Base-by-base conservation (phyloP, 2,329 filamentous ascomycete genomes). In the Xylariaceae sp. region DNA sequence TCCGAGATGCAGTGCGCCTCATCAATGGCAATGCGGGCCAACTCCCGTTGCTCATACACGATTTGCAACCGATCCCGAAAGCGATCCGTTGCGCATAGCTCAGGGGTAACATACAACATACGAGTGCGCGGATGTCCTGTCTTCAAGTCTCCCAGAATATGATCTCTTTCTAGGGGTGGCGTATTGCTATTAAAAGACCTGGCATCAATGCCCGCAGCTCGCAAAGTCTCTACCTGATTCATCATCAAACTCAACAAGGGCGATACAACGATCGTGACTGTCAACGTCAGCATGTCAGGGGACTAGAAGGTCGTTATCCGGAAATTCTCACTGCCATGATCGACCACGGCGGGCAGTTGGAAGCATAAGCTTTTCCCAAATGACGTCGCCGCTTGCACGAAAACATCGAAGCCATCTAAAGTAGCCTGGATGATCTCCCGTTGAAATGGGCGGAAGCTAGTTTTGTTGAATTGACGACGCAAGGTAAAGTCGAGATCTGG, bases 1-100 rank as follows among this genome's bases (percentile, higher is more conserved):
- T 96, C 92, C 21, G 89, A 95, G 62, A 97, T 95, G 70, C 92
- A 97, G 70, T 97, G 92, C 2, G 92, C 92, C 73, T 97, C 92
- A 66, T 97, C 92, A 53, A 97, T 85, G 45, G 88, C 92, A 59
- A 97, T 83, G 13, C 92, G 84, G 9, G 87, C 86, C n/a, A 97
- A 80, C 71, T 96, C 89, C 53, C 82, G 81, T 69, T 96, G 91
- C 54, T 83, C 76, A 67, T 96, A 76, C 13, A 96, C 86, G 4
- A 87, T 75, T 56, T 81, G 79, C 8, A 96, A 75, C 46, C 85
- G 82, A 56, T 84, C 81, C 37, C 92, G 87, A 70, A 97, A 96
- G 53, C 80, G 78, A 56, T 90, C 81, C 4, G 83, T 81, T 32
- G 87, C 83, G 69, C 92, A 96, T 54, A 91, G 81, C 69, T 97